Evolutionary conservation across 306 rosid species (phyloP), one percentile per base, ranked within the genome.

Genomic region (Acacia confusa): DNA sequence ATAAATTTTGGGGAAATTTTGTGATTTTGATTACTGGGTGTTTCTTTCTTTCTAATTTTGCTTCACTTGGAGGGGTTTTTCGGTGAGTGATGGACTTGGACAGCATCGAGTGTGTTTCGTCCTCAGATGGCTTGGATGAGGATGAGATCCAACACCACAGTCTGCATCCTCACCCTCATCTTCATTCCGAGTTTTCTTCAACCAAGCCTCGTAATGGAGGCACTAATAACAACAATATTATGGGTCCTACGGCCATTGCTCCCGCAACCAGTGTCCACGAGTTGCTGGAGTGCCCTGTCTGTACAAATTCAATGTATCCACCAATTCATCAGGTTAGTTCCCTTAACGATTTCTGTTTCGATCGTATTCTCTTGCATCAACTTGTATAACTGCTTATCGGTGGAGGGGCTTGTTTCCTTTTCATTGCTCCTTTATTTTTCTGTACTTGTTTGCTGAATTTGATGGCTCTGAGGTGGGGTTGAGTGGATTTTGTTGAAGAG

Each of bases 191-290:
- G 44, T 92, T 88, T 81, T 82, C 93, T 77, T 85, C 94, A 64
- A 82, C 93, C 3, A 91, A 92, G 71, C 87, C 93, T 81, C 89
- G 97, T 53, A 89, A 89, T 87, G 91, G 88, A 69, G 82, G 71
- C 73, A 79, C 73, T 28, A 90, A 83, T 55, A 82, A 72, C 72
- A 77, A 82, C 43, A 73, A 80, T 75, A 43, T 58, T n/a, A 45
- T 86, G 73, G 91, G 89, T 0, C 82, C 90, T 48, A 86, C 84
- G n/a, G 87, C 87, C 69, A 90, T 90, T 81, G 82, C 97, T 63
- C 98, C 98, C 4, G 94, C 97, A 70, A 92, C 98, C 78, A 94
- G 98, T 83, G 98, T 94, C 67, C 98, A 94, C 43, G 98, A 94
- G 82, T 87, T 94, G 91, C 91, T 94, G 2, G 97, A 94, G 85